Evolutionary conservation across 1,284 basidiomycete genomes (phyloP).

Genomic region (Cryptococcus depauperatus): DNA sequence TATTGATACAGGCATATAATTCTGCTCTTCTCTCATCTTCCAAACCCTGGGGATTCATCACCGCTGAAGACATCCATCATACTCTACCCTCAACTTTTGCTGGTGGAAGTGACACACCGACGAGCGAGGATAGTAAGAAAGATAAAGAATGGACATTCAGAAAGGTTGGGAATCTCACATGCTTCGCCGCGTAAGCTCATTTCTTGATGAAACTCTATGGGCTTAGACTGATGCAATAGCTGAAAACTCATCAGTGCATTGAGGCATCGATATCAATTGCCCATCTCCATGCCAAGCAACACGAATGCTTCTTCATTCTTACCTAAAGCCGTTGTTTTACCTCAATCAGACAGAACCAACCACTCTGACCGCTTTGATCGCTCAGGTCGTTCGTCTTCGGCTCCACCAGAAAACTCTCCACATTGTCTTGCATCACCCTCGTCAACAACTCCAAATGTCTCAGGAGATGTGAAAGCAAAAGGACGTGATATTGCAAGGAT

Average conservation of each 20-base stretch:
- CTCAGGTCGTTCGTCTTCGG: background rate
- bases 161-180: slow-evolving; percentile 37
- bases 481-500: slow-evolving; percentile 14
- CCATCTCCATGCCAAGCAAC: slow-evolving; percentile 24
- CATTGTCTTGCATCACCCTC: too few species aligned
- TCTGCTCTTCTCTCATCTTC: slow-evolving; percentile 21
- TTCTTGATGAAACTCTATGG: background rate
- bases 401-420: background rate
- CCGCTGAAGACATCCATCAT: slow-evolving; percentile 40
- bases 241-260: slow-evolving; percentile 28
- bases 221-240: background rate
- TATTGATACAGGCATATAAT: slow-evolving; percentile 40
- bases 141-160: slow-evolving; percentile 42
- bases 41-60: slow-evolving; percentile 42
- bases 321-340: slow-evolving; percentile 7
- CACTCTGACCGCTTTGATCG: slow-evolving; percentile 3
- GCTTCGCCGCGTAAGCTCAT: slow-evolving; percentile 41
- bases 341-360: background rate
- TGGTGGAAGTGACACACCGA: background rate
- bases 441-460: background rate
- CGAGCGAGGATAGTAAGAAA: slow-evolving; percentile 11
- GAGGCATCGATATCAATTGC: slow-evolving; percentile 36
- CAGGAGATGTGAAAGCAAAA: background rate
- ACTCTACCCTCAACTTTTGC: slow-evolving; percentile 16
- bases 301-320: slow-evolving; percentile 7